These are phyloP conservation scores for Theileria orientalis DNA, from an alignment of 169 alveolate genomes.

Conservation along the genomic window DNA sequence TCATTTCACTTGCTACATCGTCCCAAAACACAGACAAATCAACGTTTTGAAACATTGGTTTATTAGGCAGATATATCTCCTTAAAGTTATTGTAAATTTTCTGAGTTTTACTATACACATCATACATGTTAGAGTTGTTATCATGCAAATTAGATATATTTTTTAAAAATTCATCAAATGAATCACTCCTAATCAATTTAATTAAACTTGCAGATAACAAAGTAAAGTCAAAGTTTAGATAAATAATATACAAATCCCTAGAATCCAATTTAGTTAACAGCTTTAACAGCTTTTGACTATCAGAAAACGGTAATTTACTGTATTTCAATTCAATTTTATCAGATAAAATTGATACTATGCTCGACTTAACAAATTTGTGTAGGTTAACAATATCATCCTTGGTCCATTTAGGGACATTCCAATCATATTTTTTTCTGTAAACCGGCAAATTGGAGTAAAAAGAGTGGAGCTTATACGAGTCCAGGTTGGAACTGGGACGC, in stretches of 20 bases:
- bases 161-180: slow-evolving; percentile 4
- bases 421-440: slow-evolving; percentile 59
- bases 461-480: slow-evolving; percentile 37
- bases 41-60: neutral
- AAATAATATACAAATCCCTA: slow-evolving; percentile 23
- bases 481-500: slow-evolving; percentile 59
- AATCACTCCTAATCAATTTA: slow-evolving; percentile 12
- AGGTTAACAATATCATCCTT: slow-evolving; percentile 27
- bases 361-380: slow-evolving; percentile 24
- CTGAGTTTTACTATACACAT: neutral
- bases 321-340: slow-evolving; percentile 7
- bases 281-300: neutral
- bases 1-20: slow-evolving; percentile 27
- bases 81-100: neutral
- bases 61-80: neutral
- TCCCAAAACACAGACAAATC: slow-evolving; percentile 49
- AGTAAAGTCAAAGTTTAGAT: slow-evolving; percentile 17
- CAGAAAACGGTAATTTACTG: slow-evolving; percentile 1
- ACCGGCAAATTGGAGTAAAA: slow-evolving; percentile 45
- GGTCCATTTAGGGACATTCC: slow-evolving; percentile 62
- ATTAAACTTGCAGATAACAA: slow-evolving; percentile 6
- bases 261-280: neutral
- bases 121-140: neutral
- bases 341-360: slow-evolving; percentile 8
- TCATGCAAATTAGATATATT: neutral